Base-by-base conservation (phyloP, 768 basidiomycete genomes). In the Glaciozyma antarctica region DNA sequence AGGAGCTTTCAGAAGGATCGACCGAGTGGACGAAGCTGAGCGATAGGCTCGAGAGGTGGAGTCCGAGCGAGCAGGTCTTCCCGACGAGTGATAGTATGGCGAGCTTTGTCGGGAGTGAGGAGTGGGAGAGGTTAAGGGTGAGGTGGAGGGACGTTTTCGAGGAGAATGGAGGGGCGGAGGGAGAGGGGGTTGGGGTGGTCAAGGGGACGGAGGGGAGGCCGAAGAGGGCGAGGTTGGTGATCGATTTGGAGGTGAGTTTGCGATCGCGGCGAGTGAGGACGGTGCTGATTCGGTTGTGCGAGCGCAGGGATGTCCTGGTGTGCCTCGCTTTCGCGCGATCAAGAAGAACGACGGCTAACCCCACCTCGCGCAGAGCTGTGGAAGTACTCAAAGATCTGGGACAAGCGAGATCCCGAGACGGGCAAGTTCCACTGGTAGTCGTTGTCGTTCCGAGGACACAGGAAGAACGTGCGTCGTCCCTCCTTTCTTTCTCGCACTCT, bases 401-500 rank as follows among this genome's bases (percentile, higher is more conserved):
- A 21, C 9, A 56, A 56, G 12, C 55, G 55, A 41, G 55, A 56
- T 56, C 55, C 55, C 22, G 55, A 56, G 34, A 56, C 55, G 55
- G 55, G 55, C 38, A 41, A 38, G 22, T 56, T 56, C 16, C 22
- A 41, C 17, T 56, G 34, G 12, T 41, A 41, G 38, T 41, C 7
- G 38, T 41, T 2, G 38, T 41, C 38, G 6, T 12, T 5, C 13
- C 2, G 10, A 12, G 38, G 38, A 12, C 38, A 41, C 5, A 41
- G 38, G 38, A 41, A 41, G 12, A 15, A 6, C 38, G 38, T 41
- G 38, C 38, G 38, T 41, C 38, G 10, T 41, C 13, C 38, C 13
- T 15, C 12, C 38, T 41, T 15, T 12, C 12, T 12, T 15, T 15
- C 38, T 41, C 38, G 8, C 38, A 10, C 6, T 12, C 38, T 41